A percentile compares a stretch with the other conserved stretches of the same genome.
These are phyloP conservation scores for Neophaeococcomyces mojaviensis DNA, from an alignment of 2,329 filamentous ascomycete genomes.

Conservation along the genomic window DNA sequence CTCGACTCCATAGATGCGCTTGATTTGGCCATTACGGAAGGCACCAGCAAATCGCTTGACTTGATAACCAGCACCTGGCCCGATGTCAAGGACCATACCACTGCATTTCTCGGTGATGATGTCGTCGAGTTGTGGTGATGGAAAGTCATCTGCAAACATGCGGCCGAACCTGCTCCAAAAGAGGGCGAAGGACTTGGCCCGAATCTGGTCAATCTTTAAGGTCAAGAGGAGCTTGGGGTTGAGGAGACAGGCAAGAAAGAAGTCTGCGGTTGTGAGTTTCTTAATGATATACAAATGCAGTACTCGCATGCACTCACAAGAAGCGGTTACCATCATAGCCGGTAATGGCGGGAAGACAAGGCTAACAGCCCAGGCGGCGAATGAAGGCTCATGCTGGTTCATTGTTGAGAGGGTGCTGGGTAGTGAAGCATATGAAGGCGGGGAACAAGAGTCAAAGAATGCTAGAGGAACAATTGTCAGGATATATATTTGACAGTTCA, in stretches of 20 bases:
- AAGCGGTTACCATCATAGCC: no score
- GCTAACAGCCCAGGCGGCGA: no score
- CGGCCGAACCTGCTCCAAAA: neutral
- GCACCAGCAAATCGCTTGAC: constrained; percentile 25
- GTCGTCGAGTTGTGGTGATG: neutral
- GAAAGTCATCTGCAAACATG: neutral
- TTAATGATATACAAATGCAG: no score
- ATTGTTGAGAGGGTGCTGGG: no score
- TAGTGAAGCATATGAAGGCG: no score
- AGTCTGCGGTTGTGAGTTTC: constrained; percentile 6
- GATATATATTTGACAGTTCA: no score
- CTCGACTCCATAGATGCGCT: constrained; percentile 1
- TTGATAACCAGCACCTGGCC: constrained; percentile 47
- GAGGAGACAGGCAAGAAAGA: constrained; percentile 13
- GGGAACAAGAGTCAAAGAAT: no score
- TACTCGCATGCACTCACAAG: no score
- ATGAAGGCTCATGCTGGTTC: no score
- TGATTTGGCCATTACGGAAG: constrained; percentile 38
- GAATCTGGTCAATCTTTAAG: constrained; percentile 6
- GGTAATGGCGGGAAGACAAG: no score
- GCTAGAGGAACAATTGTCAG: no score
- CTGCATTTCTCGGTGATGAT: constrained; percentile 15
- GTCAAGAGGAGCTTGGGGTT: constrained; percentile 11
- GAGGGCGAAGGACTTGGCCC: neutral
- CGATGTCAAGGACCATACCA: constrained; percentile 41